These are phyloP conservation scores for Pythium myriotylum DNA, from an alignment of 352 stramenopile genomes.

Conservation along the genomic window DNA sequence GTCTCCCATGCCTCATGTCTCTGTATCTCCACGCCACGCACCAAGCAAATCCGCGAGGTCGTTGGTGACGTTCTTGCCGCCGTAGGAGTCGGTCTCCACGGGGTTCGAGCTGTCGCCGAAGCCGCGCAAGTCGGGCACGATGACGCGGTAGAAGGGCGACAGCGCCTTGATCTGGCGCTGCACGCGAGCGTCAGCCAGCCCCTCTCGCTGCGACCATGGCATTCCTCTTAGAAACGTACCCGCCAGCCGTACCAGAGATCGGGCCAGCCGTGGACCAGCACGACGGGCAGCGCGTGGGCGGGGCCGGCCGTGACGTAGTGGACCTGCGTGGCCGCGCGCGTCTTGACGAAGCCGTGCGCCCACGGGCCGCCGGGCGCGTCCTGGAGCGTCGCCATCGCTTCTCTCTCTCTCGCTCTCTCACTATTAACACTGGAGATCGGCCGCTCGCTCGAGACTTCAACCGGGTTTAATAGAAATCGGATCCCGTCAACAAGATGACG, in stretches of 20 bases:
- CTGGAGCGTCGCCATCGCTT: not conserved
- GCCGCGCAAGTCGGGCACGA: constrained; percentile 64
- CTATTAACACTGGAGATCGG: too few species aligned
- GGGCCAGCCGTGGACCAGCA: constrained; percentile 76
- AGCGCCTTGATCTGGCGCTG: constrained; percentile 64
- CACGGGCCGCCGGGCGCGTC: constrained; percentile 21
- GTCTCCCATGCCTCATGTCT: too few species aligned
- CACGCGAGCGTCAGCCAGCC: not conserved
- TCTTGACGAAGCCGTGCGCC: constrained; percentile 20
- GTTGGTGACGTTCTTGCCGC: constrained; percentile 55
- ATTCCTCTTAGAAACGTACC: constrained; percentile 28
- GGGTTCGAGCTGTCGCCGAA: constrained; percentile 64
- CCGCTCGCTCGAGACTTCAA: too few species aligned
- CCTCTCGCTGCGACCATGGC: not conserved
- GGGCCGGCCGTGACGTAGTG: constrained; percentile 68
- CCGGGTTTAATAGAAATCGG: not conserved
- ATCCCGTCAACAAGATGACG: not conserved
- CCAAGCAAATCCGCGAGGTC: constrained; percentile 58
- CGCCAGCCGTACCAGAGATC: constrained; percentile 80
- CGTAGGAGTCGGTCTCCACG: constrained; percentile 49
- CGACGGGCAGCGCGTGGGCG: constrained; percentile 45
- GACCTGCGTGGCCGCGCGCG: constrained; percentile 32
- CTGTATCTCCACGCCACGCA: constrained; percentile 11
- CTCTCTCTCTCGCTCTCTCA: too few species aligned
- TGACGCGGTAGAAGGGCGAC: constrained; percentile 47